phyloP scores from a whole-genome alignment of 2,329 filamentous ascomycete species.

The Diaporthe sp. region DNA sequence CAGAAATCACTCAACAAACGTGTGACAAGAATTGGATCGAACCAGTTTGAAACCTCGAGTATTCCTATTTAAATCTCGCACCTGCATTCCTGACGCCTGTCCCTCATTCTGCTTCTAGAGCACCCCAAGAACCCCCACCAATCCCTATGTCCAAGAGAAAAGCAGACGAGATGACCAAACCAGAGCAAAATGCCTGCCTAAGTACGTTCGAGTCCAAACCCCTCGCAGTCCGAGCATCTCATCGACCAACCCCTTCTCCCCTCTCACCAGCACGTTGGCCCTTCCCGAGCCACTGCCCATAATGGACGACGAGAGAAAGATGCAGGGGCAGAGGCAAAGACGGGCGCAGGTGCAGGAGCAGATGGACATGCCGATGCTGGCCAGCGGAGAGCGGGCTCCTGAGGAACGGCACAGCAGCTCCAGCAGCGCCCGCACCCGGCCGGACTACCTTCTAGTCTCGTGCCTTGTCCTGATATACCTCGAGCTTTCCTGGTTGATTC shows the following conservation, averaged over 20 bases:
- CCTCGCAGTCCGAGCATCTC: constrained; percentile 38
- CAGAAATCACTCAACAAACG: constrained; percentile 41
- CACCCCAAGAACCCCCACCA: not conserved
- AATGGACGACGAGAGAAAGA: constrained; percentile 24
- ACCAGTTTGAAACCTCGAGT: constrained; percentile 29
- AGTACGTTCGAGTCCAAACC: constrained; percentile 62
- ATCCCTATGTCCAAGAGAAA: constrained; percentile 41
- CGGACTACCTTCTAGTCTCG: constrained; percentile 58
- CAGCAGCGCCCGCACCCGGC: constrained; percentile 41
- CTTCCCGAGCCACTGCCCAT: not conserved
- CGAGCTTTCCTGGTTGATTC: constrained; percentile 71
- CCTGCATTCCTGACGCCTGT: not conserved
- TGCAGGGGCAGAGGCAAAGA: not conserved
- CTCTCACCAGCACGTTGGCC: constrained; percentile 38
- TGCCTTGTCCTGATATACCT: constrained; percentile 69
- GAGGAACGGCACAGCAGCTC: not conserved
- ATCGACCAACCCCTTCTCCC: constrained; percentile 25
- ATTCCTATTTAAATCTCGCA: constrained; percentile 38
- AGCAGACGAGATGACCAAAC: constrained; percentile 62
- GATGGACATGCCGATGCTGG: not conserved
- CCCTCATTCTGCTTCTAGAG: not conserved
- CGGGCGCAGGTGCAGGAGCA: constrained; percentile 9
- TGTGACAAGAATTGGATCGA: constrained; percentile 31
- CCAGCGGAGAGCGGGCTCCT: not conserved
- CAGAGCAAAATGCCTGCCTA: constrained; percentile 73